Evolutionary conservation across 345 rosid species (phyloP).

Genomic region (Luvunga scandens): DNA sequence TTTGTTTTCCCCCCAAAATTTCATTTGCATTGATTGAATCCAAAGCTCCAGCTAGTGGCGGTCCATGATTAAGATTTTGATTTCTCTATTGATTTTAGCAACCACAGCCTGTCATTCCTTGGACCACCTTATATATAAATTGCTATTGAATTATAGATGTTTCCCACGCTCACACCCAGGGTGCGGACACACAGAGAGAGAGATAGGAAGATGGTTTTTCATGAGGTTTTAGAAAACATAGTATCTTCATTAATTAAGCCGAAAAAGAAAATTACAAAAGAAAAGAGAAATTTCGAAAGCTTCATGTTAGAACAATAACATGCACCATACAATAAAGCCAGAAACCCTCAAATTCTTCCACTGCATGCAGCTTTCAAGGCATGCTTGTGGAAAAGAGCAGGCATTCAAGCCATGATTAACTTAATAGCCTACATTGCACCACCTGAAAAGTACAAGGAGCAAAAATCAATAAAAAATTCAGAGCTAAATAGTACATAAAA

Average conservation of each 20-base stretch:
- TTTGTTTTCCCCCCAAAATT: background rate
- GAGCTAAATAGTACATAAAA: background rate
- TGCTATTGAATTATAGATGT: slow-evolving; percentile 17
- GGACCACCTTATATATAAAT: slow-evolving; percentile 20
- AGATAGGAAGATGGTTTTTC: background rate
- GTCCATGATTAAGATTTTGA: slow-evolving; percentile 22
- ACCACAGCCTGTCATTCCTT: slow-evolving; percentile 17
- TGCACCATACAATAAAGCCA: slow-evolving; percentile 20
- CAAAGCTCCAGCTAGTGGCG: slow-evolving; percentile 23
- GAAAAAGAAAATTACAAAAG: background rate
- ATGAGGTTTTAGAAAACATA: background rate
- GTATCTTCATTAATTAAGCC: background rate
- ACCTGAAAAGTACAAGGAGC: slow-evolving; percentile 29
- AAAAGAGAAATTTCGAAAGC: background rate
- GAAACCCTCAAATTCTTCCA: slow-evolving; percentile 8
- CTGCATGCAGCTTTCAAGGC: slow-evolving; percentile 15
- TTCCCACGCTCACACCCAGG: background rate
- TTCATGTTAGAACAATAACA: slow-evolving; percentile 14
- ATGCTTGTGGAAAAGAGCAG: slow-evolving; percentile 8
- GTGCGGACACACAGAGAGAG: background rate
- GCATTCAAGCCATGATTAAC: slow-evolving; percentile 13
- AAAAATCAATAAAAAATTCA: background rate
- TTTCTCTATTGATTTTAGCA: slow-evolving; percentile 4
- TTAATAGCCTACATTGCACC: slow-evolving; percentile 21
- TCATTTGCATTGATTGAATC: slow-evolving; percentile 14